Percentiles rank a stretch among this genome's conserved stretches.
Evolutionary conservation across 2,329 filamentous ascomycete genomes (phyloP).

Genomic region (Pseudovirgaria hyperparasitica): DNA sequence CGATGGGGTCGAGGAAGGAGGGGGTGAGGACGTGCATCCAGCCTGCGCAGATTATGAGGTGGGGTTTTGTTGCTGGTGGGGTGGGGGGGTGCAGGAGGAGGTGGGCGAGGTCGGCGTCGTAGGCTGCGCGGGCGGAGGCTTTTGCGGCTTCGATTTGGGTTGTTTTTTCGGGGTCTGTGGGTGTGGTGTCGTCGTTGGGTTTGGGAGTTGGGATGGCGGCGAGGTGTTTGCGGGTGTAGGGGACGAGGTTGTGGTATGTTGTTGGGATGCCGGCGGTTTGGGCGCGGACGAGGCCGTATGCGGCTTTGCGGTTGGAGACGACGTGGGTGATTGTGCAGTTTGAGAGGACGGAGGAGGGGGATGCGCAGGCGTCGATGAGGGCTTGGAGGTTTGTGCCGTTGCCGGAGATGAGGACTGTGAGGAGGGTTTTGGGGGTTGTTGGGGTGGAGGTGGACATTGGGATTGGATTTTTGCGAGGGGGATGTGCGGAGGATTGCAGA

Average conservation of each 20-base stretch:
- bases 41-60: slow-evolving; percentile 66
- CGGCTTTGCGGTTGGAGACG: slow-evolving; percentile 34
- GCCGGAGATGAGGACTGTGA: slow-evolving; percentile 49
- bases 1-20: slow-evolving; percentile 57
- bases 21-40: slow-evolving; percentile 76
- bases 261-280: slow-evolving; percentile 51
- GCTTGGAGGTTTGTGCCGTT: slow-evolving; percentile 71
- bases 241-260: slow-evolving; percentile 69
- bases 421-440: too few relatives aligned
- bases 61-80: too few relatives aligned
- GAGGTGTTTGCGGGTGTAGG: slow-evolving; percentile 61
- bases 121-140: slow-evolving; percentile 54
- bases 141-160: slow-evolving; percentile 28
- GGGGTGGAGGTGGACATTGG: too few relatives aligned
- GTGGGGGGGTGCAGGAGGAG: slow-evolving; percentile 46
- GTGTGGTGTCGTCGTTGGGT: too few relatives aligned
- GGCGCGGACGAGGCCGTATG: slow-evolving; percentile 52
- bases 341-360: slow-evolving; percentile 30
- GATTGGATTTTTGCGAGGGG: too few relatives aligned
- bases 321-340: slow-evolving; percentile 47
- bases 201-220: too few relatives aligned
- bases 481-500: too few relatives aligned
- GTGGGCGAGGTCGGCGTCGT: slow-evolving; percentile 62
- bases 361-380: slow-evolving; percentile 48
- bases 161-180: slow-evolving; percentile 30